Evolutionary conservation across 495 filamentous ascomycete species (phyloP).

Genomic region (Aspergillus sclerotiicarbonarius): DNA sequence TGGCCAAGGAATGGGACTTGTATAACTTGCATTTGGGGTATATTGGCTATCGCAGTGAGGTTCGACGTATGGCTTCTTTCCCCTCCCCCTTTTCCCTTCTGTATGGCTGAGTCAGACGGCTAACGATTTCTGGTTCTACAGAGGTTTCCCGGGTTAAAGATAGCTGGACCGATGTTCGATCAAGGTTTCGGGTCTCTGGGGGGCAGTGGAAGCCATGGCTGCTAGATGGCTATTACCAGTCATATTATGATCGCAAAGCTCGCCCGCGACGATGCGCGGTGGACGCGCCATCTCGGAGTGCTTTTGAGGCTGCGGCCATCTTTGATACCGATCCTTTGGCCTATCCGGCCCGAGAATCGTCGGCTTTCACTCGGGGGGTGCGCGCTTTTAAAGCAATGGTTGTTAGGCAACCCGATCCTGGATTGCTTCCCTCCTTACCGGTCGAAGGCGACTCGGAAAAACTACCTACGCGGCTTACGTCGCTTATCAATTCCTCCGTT

Average conservation of each 20-base stretch:
- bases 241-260: constrained; percentile 10
- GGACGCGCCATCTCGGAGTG: constrained; percentile 14
- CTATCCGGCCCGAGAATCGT: constrained; percentile 26
- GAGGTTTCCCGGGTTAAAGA: constrained; percentile 20
- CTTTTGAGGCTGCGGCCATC: constrained; percentile 21
- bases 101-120: not conserved
- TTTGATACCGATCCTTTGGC: constrained; percentile 22
- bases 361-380: constrained; percentile 31
- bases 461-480: constrained; percentile 10
- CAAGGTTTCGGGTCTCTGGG: constrained; percentile 10
- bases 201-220: constrained; percentile 19
- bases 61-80: constrained; percentile 30
- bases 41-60: constrained; percentile 24
- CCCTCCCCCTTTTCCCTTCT: not conserved
- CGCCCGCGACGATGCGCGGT: constrained; percentile 12
- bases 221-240: constrained; percentile 10
- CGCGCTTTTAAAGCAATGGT: constrained; percentile 38
- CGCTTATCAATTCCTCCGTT: constrained; percentile 17
- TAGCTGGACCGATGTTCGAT: constrained; percentile 16
- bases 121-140: constrained; percentile 6
- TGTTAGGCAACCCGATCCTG: constrained; percentile 31
- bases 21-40: constrained; percentile 32
- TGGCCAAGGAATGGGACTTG: constrained; percentile 31
- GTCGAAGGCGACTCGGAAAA: constrained; percentile 18
- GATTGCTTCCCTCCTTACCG: constrained; percentile 25